A percentile compares a stretch with the other conserved stretches of the same genome.
phyloP scores from a whole-genome alignment of 139 green algal genomes.

The Chlorella vulgaris region DNA sequence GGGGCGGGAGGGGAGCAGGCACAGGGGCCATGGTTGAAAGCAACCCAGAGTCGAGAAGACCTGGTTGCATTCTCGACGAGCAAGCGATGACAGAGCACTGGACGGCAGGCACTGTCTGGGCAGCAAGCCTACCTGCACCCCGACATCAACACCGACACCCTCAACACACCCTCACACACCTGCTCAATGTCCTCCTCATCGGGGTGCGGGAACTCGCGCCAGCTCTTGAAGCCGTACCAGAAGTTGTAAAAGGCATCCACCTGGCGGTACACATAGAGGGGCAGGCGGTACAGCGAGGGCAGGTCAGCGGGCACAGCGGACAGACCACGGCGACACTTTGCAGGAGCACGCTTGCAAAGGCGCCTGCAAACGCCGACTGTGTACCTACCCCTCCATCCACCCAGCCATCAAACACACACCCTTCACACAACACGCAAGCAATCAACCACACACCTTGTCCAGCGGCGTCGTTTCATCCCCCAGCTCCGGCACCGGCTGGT shows the following conservation, averaged over 20 bases:
- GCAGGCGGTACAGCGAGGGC: background rate
- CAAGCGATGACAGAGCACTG: too few species aligned
- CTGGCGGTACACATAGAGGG: too few species aligned
- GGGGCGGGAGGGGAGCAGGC: background rate
- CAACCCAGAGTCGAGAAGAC: background rate
- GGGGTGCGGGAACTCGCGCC: conserved; percentile 95
- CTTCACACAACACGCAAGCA: background rate
- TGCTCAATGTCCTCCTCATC: conserved; percentile 95
- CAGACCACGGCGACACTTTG: background rate
- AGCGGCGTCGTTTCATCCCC: conserved; percentile 64
- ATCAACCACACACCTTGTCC: conserved; percentile 25
- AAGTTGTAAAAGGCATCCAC: conserved; percentile 97
- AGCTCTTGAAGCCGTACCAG: conserved; percentile 92
- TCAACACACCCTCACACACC: background rate
- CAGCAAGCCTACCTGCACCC: too few species aligned
- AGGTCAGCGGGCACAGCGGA: background rate
- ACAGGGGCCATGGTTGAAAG: background rate
- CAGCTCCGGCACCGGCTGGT: conserved; percentile 76
- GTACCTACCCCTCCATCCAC: background rate
- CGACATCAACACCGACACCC: background rate
- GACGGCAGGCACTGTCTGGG: too few species aligned
- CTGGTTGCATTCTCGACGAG: too few species aligned
- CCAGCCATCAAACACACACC: background rate
- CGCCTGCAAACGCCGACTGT: too few species aligned
- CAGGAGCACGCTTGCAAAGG: too few species aligned